A percentile compares a stretch with the other conserved stretches of the same genome.
These are phyloP conservation scores for Gossypium arboreum DNA, from an alignment of 345 rosid genomes.

Conservation along the genomic window DNA sequence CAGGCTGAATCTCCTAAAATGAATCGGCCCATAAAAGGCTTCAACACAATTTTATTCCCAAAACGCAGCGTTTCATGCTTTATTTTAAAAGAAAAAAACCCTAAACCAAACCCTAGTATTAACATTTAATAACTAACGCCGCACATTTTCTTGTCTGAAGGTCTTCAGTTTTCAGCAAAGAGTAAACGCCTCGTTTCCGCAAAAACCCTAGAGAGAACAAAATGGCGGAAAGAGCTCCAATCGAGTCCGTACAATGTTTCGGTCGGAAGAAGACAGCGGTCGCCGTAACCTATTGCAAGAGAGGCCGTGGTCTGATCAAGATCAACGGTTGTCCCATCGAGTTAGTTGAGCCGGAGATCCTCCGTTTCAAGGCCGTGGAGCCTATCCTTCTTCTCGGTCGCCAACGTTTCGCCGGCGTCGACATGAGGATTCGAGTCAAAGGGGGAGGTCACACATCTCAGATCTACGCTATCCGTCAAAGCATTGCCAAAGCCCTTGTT, in stretches of 20 bases:
- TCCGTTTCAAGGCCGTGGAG: constrained; percentile 69
- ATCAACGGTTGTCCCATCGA: constrained; percentile 82
- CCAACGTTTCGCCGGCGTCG: constrained; percentile 66
- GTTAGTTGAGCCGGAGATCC: constrained; percentile 74
- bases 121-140: background rate
- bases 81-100: background rate
- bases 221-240: constrained; percentile 8
- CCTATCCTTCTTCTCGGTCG: constrained; percentile 74
- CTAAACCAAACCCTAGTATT: background rate
- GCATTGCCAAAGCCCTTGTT: constrained; percentile 83
- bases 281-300: constrained; percentile 77
- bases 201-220: background rate
- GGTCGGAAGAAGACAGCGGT: constrained; percentile 85
- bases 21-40: too few species aligned
- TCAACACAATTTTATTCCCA: too few species aligned
- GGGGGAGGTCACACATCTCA: constrained; percentile 75
- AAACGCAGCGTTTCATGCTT: background rate
- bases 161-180: background rate
- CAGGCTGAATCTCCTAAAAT: too few species aligned
- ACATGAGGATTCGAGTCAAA: constrained; percentile 68
- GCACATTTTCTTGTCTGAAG: constrained; percentile 5
- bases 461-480: constrained; percentile 89
- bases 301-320: constrained; percentile 67
- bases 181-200: background rate
- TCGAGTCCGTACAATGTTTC: constrained; percentile 66